These are phyloP conservation scores for Taphrina betulina DNA, from an alignment of 1,139 yeast species.

Conservation along the genomic window DNA sequence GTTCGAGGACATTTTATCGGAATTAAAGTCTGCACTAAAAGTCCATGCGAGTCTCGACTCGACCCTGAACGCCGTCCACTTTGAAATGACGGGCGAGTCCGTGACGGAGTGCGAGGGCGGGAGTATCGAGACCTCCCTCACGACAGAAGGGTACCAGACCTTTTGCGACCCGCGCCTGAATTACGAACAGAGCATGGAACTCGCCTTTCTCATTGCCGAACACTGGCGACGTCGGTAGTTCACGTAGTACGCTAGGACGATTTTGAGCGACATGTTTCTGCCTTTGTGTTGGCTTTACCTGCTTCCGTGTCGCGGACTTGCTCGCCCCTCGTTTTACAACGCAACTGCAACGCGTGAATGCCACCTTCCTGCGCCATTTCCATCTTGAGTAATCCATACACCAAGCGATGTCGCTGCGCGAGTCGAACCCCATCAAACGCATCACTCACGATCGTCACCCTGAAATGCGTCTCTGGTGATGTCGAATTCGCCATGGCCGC, in stretches of 20 bases:
- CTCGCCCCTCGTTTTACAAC: constrained; percentile 75
- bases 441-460: constrained; percentile 57
- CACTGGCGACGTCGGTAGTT: constrained; percentile 29
- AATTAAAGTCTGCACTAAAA: constrained; percentile 45
- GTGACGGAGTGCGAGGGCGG: constrained; percentile 53
- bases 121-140: constrained; percentile 44
- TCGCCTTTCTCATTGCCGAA: constrained; percentile 49
- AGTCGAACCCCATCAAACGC: constrained; percentile 63
- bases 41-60: constrained; percentile 45
- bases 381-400: constrained; percentile 67
- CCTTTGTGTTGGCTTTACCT: constrained; percentile 5
- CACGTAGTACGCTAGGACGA: neutral
- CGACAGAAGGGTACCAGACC: constrained; percentile 49
- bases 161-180: constrained; percentile 51
- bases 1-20: constrained; percentile 49
- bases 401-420: constrained; percentile 76
- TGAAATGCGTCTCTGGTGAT: constrained; percentile 82
- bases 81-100: constrained; percentile 50
- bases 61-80: constrained; percentile 48
- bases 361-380: constrained; percentile 62
- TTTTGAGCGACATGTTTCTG: constrained; percentile 24
- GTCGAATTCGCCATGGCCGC: constrained; percentile 67
- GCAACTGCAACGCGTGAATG: constrained; percentile 85
- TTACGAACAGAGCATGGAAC: constrained; percentile 47
- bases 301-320: constrained; percentile 31